Conservation (phyloP, 164 flowering plant species). For the Sedum album region DNA sequence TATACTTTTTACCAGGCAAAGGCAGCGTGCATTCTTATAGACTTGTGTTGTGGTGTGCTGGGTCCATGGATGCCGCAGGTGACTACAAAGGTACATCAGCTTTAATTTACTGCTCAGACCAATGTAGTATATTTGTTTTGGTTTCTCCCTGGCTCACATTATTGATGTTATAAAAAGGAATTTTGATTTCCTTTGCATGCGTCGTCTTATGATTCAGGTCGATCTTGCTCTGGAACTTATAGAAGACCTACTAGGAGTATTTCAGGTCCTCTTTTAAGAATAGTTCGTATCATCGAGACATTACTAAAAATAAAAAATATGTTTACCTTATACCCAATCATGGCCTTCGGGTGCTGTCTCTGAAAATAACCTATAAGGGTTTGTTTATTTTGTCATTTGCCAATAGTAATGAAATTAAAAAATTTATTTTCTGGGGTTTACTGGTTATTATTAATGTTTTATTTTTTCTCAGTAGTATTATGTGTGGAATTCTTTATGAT, state of each 20-base stretch:
- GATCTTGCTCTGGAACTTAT: slow-evolving; percentile 77
- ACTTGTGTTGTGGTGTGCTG: slow-evolving; percentile 65
- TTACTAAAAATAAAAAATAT: background rate
- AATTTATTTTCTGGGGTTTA: background rate
- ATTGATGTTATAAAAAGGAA: background rate
- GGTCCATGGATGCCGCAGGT: slow-evolving; percentile 79
- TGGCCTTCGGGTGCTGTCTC: background rate
- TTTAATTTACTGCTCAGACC: background rate
- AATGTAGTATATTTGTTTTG: background rate
- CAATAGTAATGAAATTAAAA: background rate
- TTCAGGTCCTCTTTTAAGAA: slow-evolving; percentile 42
- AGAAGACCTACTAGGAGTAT: slow-evolving; percentile 70
- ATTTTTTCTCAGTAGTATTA: background rate
- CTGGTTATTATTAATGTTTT: background rate
- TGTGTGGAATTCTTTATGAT: background rate
- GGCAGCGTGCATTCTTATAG: slow-evolving; percentile 81
- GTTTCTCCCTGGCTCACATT: background rate
- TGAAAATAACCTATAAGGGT: background rate
- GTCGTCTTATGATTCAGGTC: slow-evolving; percentile 34
- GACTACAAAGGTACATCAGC: slow-evolving; percentile 55
- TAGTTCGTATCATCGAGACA: background rate
- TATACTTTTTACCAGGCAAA: slow-evolving; percentile 33
- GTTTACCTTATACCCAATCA: background rate
- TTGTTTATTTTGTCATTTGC: background rate
- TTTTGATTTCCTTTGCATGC: background rate